Percentiles rank a stretch among this genome's conserved stretches.
Conservation (phyloP, 495 filamentous ascomycete species). For the Neohortaea acidophila region DNA sequence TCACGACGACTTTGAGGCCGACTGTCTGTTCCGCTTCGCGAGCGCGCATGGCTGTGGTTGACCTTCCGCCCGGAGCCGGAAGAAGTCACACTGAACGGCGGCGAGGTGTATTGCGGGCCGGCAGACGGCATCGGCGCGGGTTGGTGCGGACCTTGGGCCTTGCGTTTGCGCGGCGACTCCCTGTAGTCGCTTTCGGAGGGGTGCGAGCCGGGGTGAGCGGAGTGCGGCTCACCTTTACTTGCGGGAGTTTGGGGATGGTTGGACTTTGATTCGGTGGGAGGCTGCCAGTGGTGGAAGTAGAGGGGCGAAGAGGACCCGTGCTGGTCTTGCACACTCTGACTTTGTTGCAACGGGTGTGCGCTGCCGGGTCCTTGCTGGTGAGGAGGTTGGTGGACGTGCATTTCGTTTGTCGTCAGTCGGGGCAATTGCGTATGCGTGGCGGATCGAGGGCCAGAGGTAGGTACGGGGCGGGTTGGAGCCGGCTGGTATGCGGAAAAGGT, state of each 20-base stretch:
- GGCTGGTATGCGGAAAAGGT: constrained; percentile 17
- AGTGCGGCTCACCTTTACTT: constrained; percentile 45
- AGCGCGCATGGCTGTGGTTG: constrained; percentile 4
- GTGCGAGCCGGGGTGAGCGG: constrained; percentile 35
- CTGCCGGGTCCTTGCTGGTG: constrained; percentile 24
- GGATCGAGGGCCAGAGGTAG: constrained; percentile 20
- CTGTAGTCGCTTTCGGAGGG: constrained; percentile 35
- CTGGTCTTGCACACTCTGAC: constrained; percentile 34
- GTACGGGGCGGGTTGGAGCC: constrained; percentile 9
- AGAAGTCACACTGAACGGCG: constrained; percentile 38
- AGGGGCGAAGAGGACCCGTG: constrained; percentile 51
- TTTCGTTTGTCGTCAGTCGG: constrained; percentile 42
- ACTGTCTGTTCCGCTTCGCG: constrained; percentile 9
- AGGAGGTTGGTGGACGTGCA: constrained; percentile 37
- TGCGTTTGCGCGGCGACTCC: constrained; percentile 59
- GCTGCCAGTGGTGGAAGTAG: constrained; percentile 87
- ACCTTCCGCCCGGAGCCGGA: constrained; percentile 18
- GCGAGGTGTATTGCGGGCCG: constrained; percentile 27
- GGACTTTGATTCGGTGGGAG: constrained; percentile 34
- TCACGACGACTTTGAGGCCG: constrained; percentile 8
- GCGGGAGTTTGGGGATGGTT: constrained; percentile 34
- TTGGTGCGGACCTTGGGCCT: constrained; percentile 49
- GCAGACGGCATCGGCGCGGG: constrained; percentile 38
- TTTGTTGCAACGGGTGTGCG: constrained; percentile 34
- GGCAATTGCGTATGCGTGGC: constrained; percentile 31